Base-by-base conservation (phyloP, 2,329 filamentous ascomycete genomes). In the Cladosporium colombiae region DNA sequence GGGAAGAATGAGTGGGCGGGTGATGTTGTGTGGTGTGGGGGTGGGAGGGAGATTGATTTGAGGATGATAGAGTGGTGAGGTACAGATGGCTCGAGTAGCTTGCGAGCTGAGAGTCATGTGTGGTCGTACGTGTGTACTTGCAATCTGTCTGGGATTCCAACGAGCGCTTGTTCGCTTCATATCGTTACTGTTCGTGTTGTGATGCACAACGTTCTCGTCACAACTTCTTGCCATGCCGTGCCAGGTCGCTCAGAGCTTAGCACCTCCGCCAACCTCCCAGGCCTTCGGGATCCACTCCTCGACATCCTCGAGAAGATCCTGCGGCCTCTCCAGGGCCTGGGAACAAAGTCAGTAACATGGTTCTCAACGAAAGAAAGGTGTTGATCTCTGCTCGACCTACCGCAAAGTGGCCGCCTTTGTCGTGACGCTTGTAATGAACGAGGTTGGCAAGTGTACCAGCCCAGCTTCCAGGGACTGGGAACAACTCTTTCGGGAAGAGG, bases 401-500 rank as follows among this genome's bases (percentile, higher is more conserved):
- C 29, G 78, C 77, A 71, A 80, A 80, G 71, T 79, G 78, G 3
- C 78, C 78, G 23, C 77, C 77, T 37, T 66, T 69, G 44, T 78
- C 74, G 70, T 82, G 81, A 56, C 75, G 68, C 25, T 65, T 72
- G 25, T 77, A 80, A 14, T 70, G 74, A 4, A 81, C 78, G 23
- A 83, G 65, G 44, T 76, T 74, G 10, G 67, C 76, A 0, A 68
- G 69, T 8, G 75, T 72, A 52, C 73, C 76, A 10, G 79, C 70
- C 71, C 76, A 78, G 63, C 73, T 72, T 66, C 75, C 76, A 29
- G 81, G 76, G 16, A 74, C 75, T 0, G 78, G 78, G 6, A 74
- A 64, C 1, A 83, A 64, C 67, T 83, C 81, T 37, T 74, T 76
- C 18, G 80, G 79, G 66, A 82, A 83, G 66, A 77, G 78, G 0